These are phyloP conservation scores for Boletus reticulatus DNA, from an alignment of 768 basidiomycete genomes.

Conservation along the genomic window DNA sequence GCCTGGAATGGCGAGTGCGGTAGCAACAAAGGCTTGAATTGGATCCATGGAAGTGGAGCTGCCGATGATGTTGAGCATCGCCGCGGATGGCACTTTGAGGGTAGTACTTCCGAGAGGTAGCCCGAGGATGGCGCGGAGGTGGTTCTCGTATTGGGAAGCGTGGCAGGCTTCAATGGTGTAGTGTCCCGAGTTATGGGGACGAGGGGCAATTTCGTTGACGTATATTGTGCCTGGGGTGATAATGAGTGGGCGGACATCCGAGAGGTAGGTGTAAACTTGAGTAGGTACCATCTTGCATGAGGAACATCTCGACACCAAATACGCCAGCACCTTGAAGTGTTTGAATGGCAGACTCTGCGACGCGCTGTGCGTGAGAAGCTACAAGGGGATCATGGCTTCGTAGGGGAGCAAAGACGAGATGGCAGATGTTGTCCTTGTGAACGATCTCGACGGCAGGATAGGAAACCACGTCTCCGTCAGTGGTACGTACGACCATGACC, in stretches of 20 bases:
- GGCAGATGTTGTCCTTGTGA: conserved; percentile 91
- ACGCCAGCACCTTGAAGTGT: conserved; percentile 87
- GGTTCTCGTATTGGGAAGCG: conserved; percentile 96
- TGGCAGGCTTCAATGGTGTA: conserved; percentile 98
- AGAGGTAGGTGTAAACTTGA: neutral
- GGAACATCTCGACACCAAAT: conserved; percentile 98
- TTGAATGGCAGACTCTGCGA: conserved; percentile 80
- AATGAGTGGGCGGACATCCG: neutral
- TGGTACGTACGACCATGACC: conserved; percentile 92
- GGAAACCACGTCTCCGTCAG: conserved; percentile 66
- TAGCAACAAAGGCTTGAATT: conserved; percentile 52
- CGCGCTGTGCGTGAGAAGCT: conserved; percentile 53
- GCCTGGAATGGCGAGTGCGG: conserved; percentile 69
- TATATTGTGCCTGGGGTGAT: conserved; percentile 58
- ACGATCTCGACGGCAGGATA: conserved; percentile 96
- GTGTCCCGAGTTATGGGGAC: conserved; percentile 98
- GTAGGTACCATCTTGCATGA: conserved; percentile 73
- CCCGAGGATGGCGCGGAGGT: conserved; percentile 89
- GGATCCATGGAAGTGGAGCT: conserved; percentile 62
- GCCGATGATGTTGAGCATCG: conserved; percentile 97
- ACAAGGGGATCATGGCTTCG: conserved; percentile 57
- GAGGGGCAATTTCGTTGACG: conserved; percentile 96
- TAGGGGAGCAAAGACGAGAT: conserved; percentile 89
- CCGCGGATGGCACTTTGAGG: conserved; percentile 82
- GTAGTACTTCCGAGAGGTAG: conserved; percentile 87